Conservation (phyloP, 78 protist genomes). For the Dictyostelium purpureum region DNA sequence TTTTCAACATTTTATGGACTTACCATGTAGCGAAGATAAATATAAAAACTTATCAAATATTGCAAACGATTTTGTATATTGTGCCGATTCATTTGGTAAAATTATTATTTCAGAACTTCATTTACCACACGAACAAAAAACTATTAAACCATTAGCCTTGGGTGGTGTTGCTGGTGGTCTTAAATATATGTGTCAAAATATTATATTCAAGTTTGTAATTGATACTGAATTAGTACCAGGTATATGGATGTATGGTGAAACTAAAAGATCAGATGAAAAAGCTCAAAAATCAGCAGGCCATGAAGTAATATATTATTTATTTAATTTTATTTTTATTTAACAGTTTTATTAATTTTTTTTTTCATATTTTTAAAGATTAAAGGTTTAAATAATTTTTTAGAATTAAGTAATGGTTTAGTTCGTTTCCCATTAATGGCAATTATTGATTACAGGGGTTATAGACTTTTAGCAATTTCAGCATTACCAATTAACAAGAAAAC, state of each 20-base stretch:
- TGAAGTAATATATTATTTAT: no score
- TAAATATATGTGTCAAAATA: constrained; percentile 36
- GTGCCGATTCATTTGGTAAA: constrained; percentile 83
- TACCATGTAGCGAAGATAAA: constrained; percentile 29
- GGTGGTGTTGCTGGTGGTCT: constrained; percentile 86
- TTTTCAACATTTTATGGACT: constrained; percentile 32
- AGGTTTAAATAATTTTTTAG: constrained; percentile 59
- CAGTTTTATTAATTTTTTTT: no score
- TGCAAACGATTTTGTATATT: constrained; percentile 75
- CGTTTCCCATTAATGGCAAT: constrained; percentile 64
- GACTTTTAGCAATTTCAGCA: constrained; percentile 42
- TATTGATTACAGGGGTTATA: constrained; percentile 58
- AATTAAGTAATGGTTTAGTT: not conserved
- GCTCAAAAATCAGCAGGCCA: constrained; percentile 71
- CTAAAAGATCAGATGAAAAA: constrained; percentile 31
- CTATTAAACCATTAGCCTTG: constrained; percentile 60
- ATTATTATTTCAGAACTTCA: constrained; percentile 75
- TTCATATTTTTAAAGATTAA: no score
- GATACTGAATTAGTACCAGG: constrained; percentile 52
- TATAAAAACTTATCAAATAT: constrained; percentile 46
- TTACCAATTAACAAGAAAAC: constrained; percentile 58
- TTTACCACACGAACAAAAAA: constrained; percentile 65
- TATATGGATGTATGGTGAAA: constrained; percentile 71
- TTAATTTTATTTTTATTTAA: no score
- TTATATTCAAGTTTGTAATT: constrained; percentile 68